A percentile compares a stretch with the other conserved stretches of the same genome.
These are phyloP conservation scores for Pythium biforme DNA, from an alignment of 352 stramenopile species.

Conservation along the genomic window DNA sequence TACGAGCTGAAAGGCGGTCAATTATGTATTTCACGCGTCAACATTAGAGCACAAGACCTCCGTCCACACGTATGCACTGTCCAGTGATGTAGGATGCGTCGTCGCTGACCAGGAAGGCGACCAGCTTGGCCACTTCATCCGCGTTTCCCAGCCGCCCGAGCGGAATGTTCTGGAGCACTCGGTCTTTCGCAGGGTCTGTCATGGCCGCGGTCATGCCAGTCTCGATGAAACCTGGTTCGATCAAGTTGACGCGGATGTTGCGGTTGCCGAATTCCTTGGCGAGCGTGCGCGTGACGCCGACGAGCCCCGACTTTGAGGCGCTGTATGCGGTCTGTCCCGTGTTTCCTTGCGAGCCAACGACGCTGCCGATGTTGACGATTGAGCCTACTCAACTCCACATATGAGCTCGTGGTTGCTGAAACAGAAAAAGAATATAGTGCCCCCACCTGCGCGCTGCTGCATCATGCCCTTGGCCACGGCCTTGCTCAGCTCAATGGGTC, in stretches of 20 bases:
- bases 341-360: slow-evolving; percentile 75
- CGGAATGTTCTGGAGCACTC: slow-evolving; percentile 48
- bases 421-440: slow-evolving; percentile 12
- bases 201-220: slow-evolving; percentile 82
- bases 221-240: slow-evolving; percentile 83
- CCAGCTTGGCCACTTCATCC: slow-evolving; percentile 76
- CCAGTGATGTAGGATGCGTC: slow-evolving; percentile 84
- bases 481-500: slow-evolving; percentile 70
- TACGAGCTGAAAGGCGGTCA: slow-evolving; percentile 12
- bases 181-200: slow-evolving; percentile 45
- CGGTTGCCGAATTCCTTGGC: slow-evolving; percentile 82
- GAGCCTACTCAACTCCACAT: slow-evolving; percentile 1
- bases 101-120: slow-evolving; percentile 76
- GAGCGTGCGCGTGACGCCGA: slow-evolving; percentile 74
- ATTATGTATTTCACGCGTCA: slow-evolving; percentile 11
- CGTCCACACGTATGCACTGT: slow-evolving; percentile 79
- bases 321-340: slow-evolving; percentile 81
- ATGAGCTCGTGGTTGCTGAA: neutral
- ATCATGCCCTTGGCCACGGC: slow-evolving; percentile 78
- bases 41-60: slow-evolving; percentile 68
- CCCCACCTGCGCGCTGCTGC: slow-evolving; percentile 48
- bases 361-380: slow-evolving; percentile 83
- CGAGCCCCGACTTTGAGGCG: slow-evolving; percentile 75
- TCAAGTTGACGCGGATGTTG: slow-evolving; percentile 86
- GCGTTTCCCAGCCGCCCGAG: slow-evolving; percentile 61